Evolutionary conservation across 352 stramenopile genomes (phyloP).

Genomic region (Pythium brassicae): DNA sequence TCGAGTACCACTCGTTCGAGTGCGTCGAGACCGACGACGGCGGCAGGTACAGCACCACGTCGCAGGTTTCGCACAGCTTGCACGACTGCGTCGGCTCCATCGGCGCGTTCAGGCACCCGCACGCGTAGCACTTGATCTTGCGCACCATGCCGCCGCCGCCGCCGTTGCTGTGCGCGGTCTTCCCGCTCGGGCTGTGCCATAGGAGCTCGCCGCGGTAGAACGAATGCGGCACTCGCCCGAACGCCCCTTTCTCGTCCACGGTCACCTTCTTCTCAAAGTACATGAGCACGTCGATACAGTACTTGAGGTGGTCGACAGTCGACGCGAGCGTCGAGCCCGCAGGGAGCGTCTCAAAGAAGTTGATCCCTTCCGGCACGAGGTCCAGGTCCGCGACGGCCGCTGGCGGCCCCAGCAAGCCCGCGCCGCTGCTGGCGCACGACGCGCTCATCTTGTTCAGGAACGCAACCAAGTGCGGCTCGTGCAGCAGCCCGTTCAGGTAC

Average conservation of each 20-base stretch:
- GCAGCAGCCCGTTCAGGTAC: constrained; percentile 74
- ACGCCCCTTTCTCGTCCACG: constrained; percentile 53
- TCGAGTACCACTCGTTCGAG: constrained; percentile 79
- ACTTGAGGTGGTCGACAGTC: constrained; percentile 75
- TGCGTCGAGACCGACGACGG: constrained; percentile 74
- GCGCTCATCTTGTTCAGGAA: constrained; percentile 76
- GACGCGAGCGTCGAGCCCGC: constrained; percentile 42
- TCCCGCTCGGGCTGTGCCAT: constrained; percentile 37
- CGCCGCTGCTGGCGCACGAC: constrained; percentile 24
- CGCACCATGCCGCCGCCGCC: constrained; percentile 31
- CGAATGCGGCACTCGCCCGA: constrained; percentile 66
- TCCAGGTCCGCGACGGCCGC: constrained; percentile 36
- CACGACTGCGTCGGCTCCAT: constrained; percentile 72
- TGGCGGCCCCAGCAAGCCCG: constrained; percentile 10
- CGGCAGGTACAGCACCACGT: constrained; percentile 72
- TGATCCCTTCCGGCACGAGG: constrained; percentile 49
- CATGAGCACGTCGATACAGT: constrained; percentile 78
- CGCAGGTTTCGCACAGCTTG: constrained; percentile 69
- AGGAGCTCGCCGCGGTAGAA: constrained; percentile 76
- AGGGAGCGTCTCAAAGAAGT: constrained; percentile 68
- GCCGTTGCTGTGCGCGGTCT: constrained; percentile 2
- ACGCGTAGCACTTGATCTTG: constrained; percentile 79
- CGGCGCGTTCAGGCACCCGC: constrained; percentile 51
- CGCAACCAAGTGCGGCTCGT: constrained; percentile 55
- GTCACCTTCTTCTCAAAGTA: constrained; percentile 88